Base-by-base conservation (phyloP, 805 yeast genomes). In the Kurtzmaniella fragi region DNA sequence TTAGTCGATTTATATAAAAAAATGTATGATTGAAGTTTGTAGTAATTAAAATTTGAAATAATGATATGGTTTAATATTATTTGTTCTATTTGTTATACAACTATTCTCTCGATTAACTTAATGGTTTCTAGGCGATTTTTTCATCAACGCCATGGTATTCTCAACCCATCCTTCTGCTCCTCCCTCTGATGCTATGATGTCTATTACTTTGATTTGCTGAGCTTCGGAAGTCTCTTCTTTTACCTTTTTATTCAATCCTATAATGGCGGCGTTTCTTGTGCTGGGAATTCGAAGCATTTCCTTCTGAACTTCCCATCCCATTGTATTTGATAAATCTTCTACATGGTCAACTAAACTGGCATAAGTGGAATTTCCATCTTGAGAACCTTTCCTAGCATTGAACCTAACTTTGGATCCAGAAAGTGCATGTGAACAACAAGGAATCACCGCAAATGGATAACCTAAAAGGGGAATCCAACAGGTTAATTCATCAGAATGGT, bases 271-370 rank as follows among this genome's bases (percentile, higher is more conserved):
- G 54, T 91, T 91, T 57, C 97, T 69, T 0, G 98, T 91, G 42
- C 96, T 86, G 26, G 98, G 98, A 17, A 91, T 91, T 42, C 98
- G 72, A 34, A 91, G 63, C 84, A 84, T 83, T 57, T 91, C 98
- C 49, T 82, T 77, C 52, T 87, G 83, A 1, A 82, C 84, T 11
- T 72, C 63, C 98, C 98, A 91, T 0, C 97, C 97, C 50, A 78
- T 78, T 37, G 69, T 56, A 13, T 55, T 54, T 0, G 96, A 78
- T 16, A 89, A 50, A 31, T 78, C 77, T 44, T 80, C 89, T 4
- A 83, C 93, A 53, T 87, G 93, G 41, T 86, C 95, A 3, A 89
- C 95, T 37, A 91, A 68, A 0, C 93, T 82, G 0, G 89, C 90
- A 59, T 90, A 91, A 1, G 89, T 78, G 2, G 95, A 86, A 17